phyloP scores from a whole-genome alignment of 2,329 filamentous ascomycete species.

The Epichloe amarillans region DNA sequence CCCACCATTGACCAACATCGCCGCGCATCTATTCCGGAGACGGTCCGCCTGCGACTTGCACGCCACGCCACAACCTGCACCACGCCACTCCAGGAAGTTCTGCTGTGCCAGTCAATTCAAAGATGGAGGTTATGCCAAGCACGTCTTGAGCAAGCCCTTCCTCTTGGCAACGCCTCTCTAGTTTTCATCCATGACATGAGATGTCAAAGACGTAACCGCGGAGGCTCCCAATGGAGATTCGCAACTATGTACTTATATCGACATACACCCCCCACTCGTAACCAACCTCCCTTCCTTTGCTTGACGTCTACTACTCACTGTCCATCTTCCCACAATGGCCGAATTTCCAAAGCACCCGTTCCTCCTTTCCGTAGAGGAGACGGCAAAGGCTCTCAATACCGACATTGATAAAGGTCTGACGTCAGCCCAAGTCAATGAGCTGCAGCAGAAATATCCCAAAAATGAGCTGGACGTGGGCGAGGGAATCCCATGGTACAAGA shows the following conservation, averaged over 20 bases:
- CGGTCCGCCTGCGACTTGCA: neutral
- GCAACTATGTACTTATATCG: constrained; percentile 3
- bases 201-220: neutral
- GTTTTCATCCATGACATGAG: neutral
- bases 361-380: constrained; percentile 47
- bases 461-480: constrained; percentile 61
- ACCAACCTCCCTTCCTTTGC: neutral
- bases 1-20: neutral
- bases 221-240: neutral
- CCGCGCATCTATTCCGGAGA: neutral
- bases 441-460: constrained; percentile 45
- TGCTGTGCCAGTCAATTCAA: neutral
- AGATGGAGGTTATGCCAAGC: constrained; percentile 1
- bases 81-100: neutral
- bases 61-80: neutral
- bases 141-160: neutral
- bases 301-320: neutral
- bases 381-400: constrained; percentile 47
- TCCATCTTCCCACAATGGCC: constrained; percentile 16
- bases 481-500: constrained; percentile 56
- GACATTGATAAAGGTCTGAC: constrained; percentile 55
- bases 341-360: constrained; percentile 44
- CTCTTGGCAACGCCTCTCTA: constrained; percentile 1
- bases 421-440: constrained; percentile 41
- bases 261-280: neutral